Conservation (phyloP, 73 alveolate genomes). For the Strombidium stylifer region DNA sequence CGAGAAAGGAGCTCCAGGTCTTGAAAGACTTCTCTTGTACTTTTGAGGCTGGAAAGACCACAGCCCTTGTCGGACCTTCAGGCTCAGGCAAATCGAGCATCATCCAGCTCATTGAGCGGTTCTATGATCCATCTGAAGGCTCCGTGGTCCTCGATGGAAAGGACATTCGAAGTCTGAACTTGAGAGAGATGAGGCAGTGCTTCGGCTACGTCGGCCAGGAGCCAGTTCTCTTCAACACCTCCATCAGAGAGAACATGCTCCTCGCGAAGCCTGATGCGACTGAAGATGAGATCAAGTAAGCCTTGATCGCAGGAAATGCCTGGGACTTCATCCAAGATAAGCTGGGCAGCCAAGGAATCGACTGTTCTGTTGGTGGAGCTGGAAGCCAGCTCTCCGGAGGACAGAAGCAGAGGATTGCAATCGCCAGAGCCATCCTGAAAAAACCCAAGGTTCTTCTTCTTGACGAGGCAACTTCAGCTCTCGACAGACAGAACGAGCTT, state of each 20-base stretch:
- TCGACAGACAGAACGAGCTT: slow-evolving; percentile 35
- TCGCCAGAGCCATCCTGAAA: slow-evolving; percentile 27
- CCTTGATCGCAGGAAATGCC: slow-evolving; percentile 62
- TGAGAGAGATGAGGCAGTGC: slow-evolving; percentile 59
- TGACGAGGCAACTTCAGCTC: slow-evolving; percentile 50
- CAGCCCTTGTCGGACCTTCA: slow-evolving; percentile 85
- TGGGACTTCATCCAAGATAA: slow-evolving; percentile 16
- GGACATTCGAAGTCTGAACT: slow-evolving; percentile 50
- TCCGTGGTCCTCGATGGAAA: slow-evolving; percentile 70
- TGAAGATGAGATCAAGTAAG: slow-evolving; percentile 65
- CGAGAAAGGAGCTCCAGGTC: slow-evolving; percentile 54
- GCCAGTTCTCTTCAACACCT: slow-evolving; percentile 78
- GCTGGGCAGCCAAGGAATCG: slow-evolving; percentile 26
- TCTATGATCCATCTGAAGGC: slow-evolving; percentile 86
- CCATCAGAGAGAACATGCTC: slow-evolving; percentile 76
- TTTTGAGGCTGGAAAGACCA: slow-evolving; percentile 44
- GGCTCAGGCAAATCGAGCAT: slow-evolving; percentile 91
- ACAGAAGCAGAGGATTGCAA: slow-evolving; percentile 30
- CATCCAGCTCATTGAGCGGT: slow-evolving; percentile 73
- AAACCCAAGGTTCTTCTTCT: slow-evolving; percentile 17
- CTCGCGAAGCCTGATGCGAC: slow-evolving; percentile 69
- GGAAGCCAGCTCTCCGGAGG: slow-evolving; percentile 42
- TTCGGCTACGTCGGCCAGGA: slow-evolving; percentile 78
- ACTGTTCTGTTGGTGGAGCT: slow-evolving; percentile 26
- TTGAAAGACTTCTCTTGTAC: slow-evolving; percentile 20